A percentile compares a stretch with the other conserved stretches of the same genome.
Conservation (phyloP, 805 yeast genomes). For the Sungouiozyma intestinalis region DNA sequence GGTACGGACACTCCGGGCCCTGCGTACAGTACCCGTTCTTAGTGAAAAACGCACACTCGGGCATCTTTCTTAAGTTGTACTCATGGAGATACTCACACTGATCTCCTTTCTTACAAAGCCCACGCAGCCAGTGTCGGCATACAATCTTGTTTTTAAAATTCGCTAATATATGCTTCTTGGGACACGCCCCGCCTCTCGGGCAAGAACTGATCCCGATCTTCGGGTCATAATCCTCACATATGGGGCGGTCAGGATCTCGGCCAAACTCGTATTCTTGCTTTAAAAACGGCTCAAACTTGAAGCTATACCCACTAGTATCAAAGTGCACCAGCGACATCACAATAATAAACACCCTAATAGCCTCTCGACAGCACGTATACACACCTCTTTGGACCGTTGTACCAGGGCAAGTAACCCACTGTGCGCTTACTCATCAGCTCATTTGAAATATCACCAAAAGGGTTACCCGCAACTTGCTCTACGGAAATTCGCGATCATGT, state of each 20-base stretch:
- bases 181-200: conserved; percentile 79
- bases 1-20: conserved; percentile 84
- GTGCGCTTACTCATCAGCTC: too few relatives aligned
- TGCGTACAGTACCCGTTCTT: conserved; percentile 81
- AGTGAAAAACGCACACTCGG: conserved; percentile 84
- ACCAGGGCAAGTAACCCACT: too few relatives aligned
- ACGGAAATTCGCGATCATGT: too few relatives aligned
- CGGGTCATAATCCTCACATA: conserved; percentile 41
- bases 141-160: conserved; percentile 69
- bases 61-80: conserved; percentile 88
- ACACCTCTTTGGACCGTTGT: too few relatives aligned
- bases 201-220: conserved; percentile 50
- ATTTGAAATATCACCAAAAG: too few relatives aligned
- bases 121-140: conserved; percentile 97
- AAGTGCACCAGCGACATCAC: conserved; percentile 33
- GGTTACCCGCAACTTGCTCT: not conserved
- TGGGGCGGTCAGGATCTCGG: conserved; percentile 80
- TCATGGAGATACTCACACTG: conserved; percentile 95
- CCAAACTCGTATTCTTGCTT: conserved; percentile 73
- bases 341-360: not conserved
- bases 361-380: too few relatives aligned
- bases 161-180: conserved; percentile 71
- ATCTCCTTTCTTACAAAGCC: conserved; percentile 92
- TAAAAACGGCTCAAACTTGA: conserved; percentile 75
- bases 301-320: conserved; percentile 32